Conservation (phyloP, 192 early-diverging fungal species). For the Chytriomyces confervae region DNA sequence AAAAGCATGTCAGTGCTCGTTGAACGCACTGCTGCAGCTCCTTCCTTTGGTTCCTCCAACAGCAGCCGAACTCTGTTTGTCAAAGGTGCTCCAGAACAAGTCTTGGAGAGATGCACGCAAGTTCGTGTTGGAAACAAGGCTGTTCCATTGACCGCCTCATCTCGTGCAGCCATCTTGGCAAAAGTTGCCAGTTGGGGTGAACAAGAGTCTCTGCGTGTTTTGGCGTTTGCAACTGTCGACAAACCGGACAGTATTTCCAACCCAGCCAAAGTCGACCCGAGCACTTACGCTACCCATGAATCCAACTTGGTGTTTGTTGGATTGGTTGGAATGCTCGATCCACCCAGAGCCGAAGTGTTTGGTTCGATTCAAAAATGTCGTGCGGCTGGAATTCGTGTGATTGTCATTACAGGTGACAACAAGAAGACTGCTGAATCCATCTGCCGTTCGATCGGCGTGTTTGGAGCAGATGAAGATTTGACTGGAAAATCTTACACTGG, state of each 20-base stretch:
- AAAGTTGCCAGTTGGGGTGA: conserved; percentile 71
- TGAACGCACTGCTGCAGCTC: conserved; percentile 37
- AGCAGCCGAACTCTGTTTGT: conserved; percentile 66
- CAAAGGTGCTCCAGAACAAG: conserved; percentile 94
- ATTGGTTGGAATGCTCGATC: conserved; percentile 95
- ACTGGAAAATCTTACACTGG: conserved; percentile 82
- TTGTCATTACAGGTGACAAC: conserved; percentile 98
- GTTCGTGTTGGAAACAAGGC: conserved; percentile 57
- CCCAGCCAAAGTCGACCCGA: conserved; percentile 55
- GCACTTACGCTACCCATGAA: conserved; percentile 65
- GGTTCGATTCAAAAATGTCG: conserved; percentile 84
- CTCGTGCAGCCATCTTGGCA: conserved; percentile 66
- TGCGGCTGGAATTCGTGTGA: conserved; percentile 95
- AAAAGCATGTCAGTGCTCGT: conserved; percentile 98
- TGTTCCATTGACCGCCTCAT: conserved; percentile 68
- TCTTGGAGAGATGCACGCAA: conserved; percentile 84
- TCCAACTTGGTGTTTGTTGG: conserved; percentile 92
- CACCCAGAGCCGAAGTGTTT: conserved; percentile 90
- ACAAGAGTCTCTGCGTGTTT: conserved; percentile 79
- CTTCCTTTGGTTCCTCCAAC: conserved; percentile 3
- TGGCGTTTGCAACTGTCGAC: conserved; percentile 89
- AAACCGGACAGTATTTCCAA: conserved; percentile 69
- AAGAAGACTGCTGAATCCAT: conserved; percentile 96
- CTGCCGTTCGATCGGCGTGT: conserved; percentile 93
- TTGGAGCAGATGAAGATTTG: conserved; percentile 69